Conservation (phyloP, 768 basidiomycete species). For the Mycena crocata region DNA sequence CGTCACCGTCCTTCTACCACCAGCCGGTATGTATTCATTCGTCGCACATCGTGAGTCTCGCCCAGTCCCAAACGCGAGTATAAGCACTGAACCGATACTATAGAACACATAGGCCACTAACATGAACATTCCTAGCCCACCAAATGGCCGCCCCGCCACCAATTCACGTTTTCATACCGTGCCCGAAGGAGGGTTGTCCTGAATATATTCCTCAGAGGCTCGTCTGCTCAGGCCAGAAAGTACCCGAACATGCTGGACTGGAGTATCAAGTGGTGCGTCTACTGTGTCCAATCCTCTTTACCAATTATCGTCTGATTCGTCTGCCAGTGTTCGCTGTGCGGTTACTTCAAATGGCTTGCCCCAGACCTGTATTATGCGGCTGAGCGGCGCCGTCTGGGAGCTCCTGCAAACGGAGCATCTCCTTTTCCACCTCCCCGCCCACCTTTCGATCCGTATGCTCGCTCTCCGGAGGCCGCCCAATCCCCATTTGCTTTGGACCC, state of each 20-base stretch:
- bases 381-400: background rate
- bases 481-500: background rate
- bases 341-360: background rate
- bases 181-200: too few relatives aligned
- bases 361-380: background rate
- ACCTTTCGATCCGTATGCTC: background rate
- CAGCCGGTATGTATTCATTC: too few relatives aligned
- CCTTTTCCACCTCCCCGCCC: background rate
- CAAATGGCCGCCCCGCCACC: too few relatives aligned
- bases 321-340: background rate
- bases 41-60: too few relatives aligned
- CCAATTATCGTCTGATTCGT: background rate
- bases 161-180: too few relatives aligned
- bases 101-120: too few relatives aligned
- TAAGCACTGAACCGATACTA: too few relatives aligned
- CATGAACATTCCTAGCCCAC: too few relatives aligned
- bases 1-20: too few relatives aligned
- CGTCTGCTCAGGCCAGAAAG: too few relatives aligned
- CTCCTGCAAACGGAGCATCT: slow-evolving; percentile 8
- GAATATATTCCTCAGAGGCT: too few relatives aligned
- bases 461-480: background rate
- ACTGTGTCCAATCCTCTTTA: background rate
- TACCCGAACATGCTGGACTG: background rate
- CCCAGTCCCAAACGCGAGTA: too few relatives aligned
- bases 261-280: background rate